Evolutionary conservation across 768 basidiomycete genomes (phyloP).

Genomic region (Lyophyllum shimeji): DNA sequence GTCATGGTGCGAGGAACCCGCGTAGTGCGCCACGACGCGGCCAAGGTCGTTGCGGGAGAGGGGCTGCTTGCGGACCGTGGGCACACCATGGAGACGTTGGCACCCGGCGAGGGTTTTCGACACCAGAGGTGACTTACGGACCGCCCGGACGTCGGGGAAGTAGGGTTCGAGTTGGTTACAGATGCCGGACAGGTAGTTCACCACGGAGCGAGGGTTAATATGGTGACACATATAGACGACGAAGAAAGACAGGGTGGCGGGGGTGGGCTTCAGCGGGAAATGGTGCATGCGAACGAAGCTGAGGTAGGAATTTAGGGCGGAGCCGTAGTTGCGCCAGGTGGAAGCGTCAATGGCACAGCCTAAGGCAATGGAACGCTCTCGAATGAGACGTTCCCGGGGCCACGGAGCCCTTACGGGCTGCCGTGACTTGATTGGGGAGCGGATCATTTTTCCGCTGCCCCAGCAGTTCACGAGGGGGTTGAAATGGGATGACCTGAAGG

Average conservation of each 20-base stretch:
- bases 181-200: too few species aligned
- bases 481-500: neutral
- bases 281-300: slow-evolving; percentile 19
- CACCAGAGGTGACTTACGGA: neutral
- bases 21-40: too few species aligned
- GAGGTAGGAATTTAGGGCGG: slow-evolving; percentile 35
- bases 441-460: slow-evolving; percentile 17
- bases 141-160: neutral
- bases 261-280: neutral
- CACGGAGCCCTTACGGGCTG: slow-evolving; percentile 30
- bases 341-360: slow-evolving; percentile 28
- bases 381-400: slow-evolving; percentile 20
- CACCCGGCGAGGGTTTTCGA: neutral
- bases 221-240: neutral
- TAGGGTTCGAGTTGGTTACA: neutral
- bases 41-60: too few species aligned
- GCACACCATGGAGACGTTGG: neutral
- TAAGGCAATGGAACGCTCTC: slow-evolving; percentile 30
- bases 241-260: neutral
- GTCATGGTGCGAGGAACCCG: too few species aligned
- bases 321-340: slow-evolving; percentile 25
- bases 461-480: slow-evolving; percentile 6
- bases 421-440: slow-evolving; percentile 6
- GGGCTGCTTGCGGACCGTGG: neutral
- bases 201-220: neutral